A percentile compares a stretch with the other conserved stretches of the same genome.
Conservation (phyloP, 208 protist species). For the Crithidia bombi region DNA sequence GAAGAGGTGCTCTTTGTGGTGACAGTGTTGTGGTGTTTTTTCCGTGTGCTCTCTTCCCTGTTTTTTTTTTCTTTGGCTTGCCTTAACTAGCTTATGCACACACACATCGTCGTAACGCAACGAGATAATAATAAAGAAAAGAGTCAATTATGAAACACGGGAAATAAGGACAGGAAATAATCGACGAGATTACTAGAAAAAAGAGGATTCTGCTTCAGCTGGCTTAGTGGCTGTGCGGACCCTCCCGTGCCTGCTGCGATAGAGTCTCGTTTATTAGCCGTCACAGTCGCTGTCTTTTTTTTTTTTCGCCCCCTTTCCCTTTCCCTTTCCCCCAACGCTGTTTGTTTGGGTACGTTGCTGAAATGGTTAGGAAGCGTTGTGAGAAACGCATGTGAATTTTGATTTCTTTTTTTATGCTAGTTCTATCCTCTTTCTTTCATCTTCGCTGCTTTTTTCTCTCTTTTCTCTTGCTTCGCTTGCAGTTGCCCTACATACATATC, state of each 20-base stretch:
- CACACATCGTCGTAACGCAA: not conserved
- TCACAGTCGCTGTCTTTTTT: slow-evolving; percentile 15
- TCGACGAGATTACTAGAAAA: too few relatives aligned
- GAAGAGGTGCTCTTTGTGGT: not conserved
- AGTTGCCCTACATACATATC: not conserved
- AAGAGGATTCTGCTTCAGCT: not conserved
- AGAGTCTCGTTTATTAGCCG: not conserved
- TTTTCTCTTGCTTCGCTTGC: not conserved
- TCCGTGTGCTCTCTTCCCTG: not conserved
- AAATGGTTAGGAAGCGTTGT: too few relatives aligned
- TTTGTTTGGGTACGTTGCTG: not conserved
- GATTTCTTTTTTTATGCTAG: too few relatives aligned
- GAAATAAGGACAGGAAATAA: too few relatives aligned
- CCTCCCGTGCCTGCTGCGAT: too few relatives aligned
- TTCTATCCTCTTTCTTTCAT: not conserved
- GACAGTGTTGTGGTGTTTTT: not conserved
- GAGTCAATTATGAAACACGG: not conserved
- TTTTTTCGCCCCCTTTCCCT: not conserved
- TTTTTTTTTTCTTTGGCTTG: slow-evolving; percentile 2
- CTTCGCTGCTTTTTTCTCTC: not conserved
- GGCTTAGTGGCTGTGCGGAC: not conserved
- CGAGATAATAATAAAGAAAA: too few relatives aligned
- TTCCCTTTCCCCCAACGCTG: not conserved
- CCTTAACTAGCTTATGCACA: not conserved
- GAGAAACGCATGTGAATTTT: too few relatives aligned